Evolutionary conservation across 2,329 filamentous ascomycete species (phyloP), one percentile per base, ranked within the genome.

Genomic region (Dryadomyces quercivorus): DNA sequence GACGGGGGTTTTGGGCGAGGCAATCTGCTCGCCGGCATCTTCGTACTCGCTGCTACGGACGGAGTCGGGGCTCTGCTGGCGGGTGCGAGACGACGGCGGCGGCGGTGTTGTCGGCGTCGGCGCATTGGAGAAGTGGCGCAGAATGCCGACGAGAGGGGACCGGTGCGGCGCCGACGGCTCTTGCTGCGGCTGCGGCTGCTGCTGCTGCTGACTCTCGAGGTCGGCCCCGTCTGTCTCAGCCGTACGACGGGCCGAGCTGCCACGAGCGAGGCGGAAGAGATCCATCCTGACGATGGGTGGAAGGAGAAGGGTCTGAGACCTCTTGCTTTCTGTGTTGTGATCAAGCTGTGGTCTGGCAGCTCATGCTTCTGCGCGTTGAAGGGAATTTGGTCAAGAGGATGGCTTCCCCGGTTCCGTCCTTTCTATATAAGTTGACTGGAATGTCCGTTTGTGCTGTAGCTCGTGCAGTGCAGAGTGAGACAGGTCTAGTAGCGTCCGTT

Each of bases 1-100:
- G 2, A 67, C 66, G 2, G 75, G 72, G 1, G 73, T 71, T 61
- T 80, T 80, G 38, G 75, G 74, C 20, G 70, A 74, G 47, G 60
- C 55, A 16, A 58, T 16, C 18, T 56, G 56, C 55, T 55, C 50
- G 40, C 59, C 60, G 50, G 3, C 9, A 20, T 53, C 55, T 22
- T 52, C 48, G 21, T 15, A 51, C 61, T 63, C 52, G 57, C 57
- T 50, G 49, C 58, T 58, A 50, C 53, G 54, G 26, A 50, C 38
- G 44, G 55, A 55, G 10, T 50, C 50, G 4, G 49, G 53, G 20
- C 48, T 53, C 34, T 55, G 56, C 50, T 62, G 63, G 12, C 61
- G 58, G 52, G 64, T 62, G 34, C 64, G 53, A 57, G 65, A 63
- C 50, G 52, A 51, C n/a, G 50, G 50, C 4, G 57, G 59, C 48